Evolutionary conservation across 371 early-diverging fungal species (phyloP).

Genomic region (Mortierella sp.): DNA sequence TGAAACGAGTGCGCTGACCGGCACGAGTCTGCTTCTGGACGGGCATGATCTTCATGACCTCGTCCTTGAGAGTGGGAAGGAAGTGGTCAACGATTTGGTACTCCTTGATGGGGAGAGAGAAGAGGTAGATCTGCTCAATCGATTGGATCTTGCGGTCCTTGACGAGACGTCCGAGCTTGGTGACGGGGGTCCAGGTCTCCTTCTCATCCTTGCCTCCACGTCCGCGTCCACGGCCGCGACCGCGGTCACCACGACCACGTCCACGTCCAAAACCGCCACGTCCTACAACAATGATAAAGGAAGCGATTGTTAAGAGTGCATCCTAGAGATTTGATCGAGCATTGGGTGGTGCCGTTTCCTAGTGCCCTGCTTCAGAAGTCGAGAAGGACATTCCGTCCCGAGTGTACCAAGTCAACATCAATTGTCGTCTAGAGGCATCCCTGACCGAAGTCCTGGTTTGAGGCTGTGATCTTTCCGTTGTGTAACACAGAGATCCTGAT

Average conservation of each 20-base stretch:
- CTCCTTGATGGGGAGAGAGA: constrained; percentile 99
- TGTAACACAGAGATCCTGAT: too few relatives aligned
- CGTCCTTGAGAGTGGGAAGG: constrained; percentile 97
- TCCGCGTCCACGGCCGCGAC: constrained; percentile 82
- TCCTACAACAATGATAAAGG: constrained; percentile 51
- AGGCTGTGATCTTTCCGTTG: too few relatives aligned
- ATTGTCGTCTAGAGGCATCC: too few relatives aligned
- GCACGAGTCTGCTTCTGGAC: constrained; percentile 99
- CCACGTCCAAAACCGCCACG: constrained; percentile 90
- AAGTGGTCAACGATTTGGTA: constrained; percentile 99
- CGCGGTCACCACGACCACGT: constrained; percentile 83
- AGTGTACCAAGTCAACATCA: too few relatives aligned
- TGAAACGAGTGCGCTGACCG: constrained; percentile 99
- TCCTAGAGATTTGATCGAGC: background rate
- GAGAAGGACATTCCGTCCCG: too few relatives aligned
- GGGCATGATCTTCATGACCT: constrained; percentile 99
- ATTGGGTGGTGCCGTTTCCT: background rate
- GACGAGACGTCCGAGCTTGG: constrained; percentile 98
- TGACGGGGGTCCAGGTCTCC: constrained; percentile 94
- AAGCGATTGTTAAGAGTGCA: constrained; percentile 2
- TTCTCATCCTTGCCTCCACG: constrained; percentile 90
- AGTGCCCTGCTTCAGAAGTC: too few relatives aligned
- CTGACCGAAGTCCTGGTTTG: too few relatives aligned
- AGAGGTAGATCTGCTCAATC: constrained; percentile 93
- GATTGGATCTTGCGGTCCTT: constrained; percentile 91